Conservation (phyloP, 495 filamentous ascomycete species). For the Neurospora sp. region DNA sequence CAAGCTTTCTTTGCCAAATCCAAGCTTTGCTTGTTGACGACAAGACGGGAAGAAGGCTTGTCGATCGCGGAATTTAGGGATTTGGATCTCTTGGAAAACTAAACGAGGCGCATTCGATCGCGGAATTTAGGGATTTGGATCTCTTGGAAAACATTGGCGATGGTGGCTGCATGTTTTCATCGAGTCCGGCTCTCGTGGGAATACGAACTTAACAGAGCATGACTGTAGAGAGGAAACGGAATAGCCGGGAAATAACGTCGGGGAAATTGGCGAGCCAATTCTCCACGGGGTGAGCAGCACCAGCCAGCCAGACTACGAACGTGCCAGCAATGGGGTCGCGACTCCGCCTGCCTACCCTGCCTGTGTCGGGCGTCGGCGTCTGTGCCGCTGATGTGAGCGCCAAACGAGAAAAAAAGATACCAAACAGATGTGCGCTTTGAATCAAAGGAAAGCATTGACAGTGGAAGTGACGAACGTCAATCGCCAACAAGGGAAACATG, state of each 20-base stretch:
- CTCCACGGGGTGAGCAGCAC: too few species aligned
- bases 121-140: neutral
- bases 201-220: neutral
- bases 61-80: neutral
- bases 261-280: neutral
- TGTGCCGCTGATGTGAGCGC: neutral
- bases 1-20: neutral
- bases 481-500: neutral
- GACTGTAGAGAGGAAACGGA: neutral
- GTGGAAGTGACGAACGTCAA: neutral
- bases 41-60: neutral
- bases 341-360: neutral
- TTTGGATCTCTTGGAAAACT: neutral
- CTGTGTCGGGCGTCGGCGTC: neutral
- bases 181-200: neutral
- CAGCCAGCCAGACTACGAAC: neutral
- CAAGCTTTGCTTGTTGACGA: neutral
- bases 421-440: neutral
- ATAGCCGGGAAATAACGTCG: neutral
- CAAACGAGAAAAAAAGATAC: neutral
- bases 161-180: neutral
- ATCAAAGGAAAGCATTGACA: neutral
- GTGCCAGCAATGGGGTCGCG: neutral
- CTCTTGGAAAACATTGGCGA: neutral
- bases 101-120: neutral